Percentiles rank a stretch among this genome's conserved stretches.
Evolutionary conservation across 192 early-diverging fungal species (phyloP).

Genomic region (Coemansia sp.): DNA sequence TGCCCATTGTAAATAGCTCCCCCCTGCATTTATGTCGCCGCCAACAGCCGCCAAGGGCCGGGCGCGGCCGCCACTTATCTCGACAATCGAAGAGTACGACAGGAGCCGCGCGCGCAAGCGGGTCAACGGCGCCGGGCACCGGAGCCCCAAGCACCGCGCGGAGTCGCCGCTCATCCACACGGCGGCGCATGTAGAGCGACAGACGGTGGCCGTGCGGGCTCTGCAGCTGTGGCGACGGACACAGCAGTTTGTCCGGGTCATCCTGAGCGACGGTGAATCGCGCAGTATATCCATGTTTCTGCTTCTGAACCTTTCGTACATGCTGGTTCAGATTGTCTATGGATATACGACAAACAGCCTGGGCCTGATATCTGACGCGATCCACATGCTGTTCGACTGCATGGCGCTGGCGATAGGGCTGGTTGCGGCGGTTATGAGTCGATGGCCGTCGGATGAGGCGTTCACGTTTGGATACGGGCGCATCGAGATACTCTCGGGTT

Average conservation of each 20-base stretch:
- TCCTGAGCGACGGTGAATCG: slow-evolving; percentile 56
- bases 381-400: slow-evolving; percentile 98
- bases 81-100: slow-evolving; percentile 43
- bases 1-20: neutral
- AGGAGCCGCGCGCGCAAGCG: slow-evolving; percentile 8
- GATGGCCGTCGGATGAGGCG: slow-evolving; percentile 78
- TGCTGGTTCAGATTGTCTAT: slow-evolving; percentile 81
- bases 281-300: slow-evolving; percentile 93
- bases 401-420: slow-evolving; percentile 83
- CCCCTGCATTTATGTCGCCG: slow-evolving; percentile 1
- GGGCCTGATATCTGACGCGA: slow-evolving; percentile 90
- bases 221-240: neutral
- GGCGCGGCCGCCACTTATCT: slow-evolving; percentile 13
- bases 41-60: slow-evolving; percentile 2
- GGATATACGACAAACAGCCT: slow-evolving; percentile 78
- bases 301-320: slow-evolving; percentile 86
- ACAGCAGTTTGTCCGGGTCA: slow-evolving; percentile 9
- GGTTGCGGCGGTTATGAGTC: slow-evolving; percentile 81
- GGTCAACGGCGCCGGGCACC: slow-evolving; percentile 1
- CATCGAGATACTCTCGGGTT: slow-evolving; percentile 89
- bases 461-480: slow-evolving; percentile 74
- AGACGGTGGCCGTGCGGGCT: neutral
- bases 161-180: neutral
- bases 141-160: neutral
- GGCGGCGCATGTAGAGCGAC: neutral